phyloP scores from a whole-genome alignment of 202 grass and related monocot species.

The Cymbopogon flexuosus region DNA sequence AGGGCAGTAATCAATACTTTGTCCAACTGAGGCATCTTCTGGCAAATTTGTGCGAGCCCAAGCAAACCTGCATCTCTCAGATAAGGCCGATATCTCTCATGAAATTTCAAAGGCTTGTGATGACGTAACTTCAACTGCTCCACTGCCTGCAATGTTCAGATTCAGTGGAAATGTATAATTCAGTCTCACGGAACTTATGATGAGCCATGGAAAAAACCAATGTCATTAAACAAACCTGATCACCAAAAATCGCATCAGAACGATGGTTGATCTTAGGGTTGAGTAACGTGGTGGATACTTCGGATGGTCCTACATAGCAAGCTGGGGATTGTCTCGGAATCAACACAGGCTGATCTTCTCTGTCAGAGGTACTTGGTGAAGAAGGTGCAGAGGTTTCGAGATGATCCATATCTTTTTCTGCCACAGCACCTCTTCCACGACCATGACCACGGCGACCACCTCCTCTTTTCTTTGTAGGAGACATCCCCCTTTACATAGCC shows the following conservation, averaged over 20 bases:
- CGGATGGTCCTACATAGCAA: conserved; percentile 16
- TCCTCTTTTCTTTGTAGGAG: conserved; percentile 33
- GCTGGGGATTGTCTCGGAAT: conserved; percentile 9
- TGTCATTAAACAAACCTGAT: conserved; percentile 33
- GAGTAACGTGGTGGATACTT: conserved; percentile 27
- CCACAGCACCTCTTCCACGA: neutral
- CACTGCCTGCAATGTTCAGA: conserved; percentile 32
- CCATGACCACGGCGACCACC: conserved; percentile 10
- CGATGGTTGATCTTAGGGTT: conserved; percentile 47
- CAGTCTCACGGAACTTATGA: neutral
- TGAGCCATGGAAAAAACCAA: neutral
- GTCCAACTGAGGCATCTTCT: conserved; percentile 43
- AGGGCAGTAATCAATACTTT: conserved; percentile 49
- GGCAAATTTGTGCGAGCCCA: conserved; percentile 43
- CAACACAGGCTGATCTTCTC: conserved; percentile 15
- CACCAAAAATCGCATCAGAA: conserved; percentile 37
- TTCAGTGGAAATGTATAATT: neutral
- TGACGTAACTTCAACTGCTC: conserved; percentile 46
- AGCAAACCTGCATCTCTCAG: conserved; percentile 41
- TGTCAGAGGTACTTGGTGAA: conserved; percentile 36
- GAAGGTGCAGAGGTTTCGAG: conserved; percentile 25
- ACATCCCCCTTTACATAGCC: conserved; percentile 1
- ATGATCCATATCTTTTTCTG: conserved; percentile 19
- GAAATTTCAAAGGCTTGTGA: conserved; percentile 45
- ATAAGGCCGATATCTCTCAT: conserved; percentile 44